These are phyloP conservation scores for Lophium mytilinum DNA, from an alignment of 495 filamentous ascomycete genomes.

Conservation along the genomic window DNA sequence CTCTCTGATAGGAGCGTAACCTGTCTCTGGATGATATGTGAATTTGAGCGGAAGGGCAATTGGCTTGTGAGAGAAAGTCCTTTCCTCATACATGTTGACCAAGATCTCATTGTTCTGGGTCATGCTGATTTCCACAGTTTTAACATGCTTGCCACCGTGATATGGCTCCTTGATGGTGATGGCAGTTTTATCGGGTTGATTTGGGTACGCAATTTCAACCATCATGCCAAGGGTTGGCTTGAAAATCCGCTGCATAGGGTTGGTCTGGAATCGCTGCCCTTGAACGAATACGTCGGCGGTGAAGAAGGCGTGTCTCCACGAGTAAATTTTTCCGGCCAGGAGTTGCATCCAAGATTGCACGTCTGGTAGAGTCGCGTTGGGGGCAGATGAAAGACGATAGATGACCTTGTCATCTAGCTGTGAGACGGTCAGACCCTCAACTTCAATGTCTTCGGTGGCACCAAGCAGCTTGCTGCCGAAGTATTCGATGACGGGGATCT, in stretches of 20 bases:
- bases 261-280: constrained; percentile 92
- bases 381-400: constrained; percentile 68
- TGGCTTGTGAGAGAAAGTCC: constrained; percentile 69
- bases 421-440: constrained; percentile 74
- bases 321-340: constrained; percentile 74
- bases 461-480: constrained; percentile 73
- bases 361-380: constrained; percentile 64
- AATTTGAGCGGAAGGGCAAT: constrained; percentile 76
- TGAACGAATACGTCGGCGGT: constrained; percentile 91
- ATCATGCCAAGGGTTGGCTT: constrained; percentile 76
- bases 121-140: constrained; percentile 77
- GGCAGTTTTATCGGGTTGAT: constrained; percentile 67
- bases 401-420: constrained; percentile 65
- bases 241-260: constrained; percentile 87
- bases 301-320: constrained; percentile 96
- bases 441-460: constrained; percentile 46
- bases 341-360: constrained; percentile 76
- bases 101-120: constrained; percentile 68
- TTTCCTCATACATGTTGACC: constrained; percentile 80
- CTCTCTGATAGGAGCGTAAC: constrained; percentile 90
- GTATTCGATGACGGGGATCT: constrained; percentile 83
- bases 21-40: constrained; percentile 85
- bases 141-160: constrained; percentile 58
- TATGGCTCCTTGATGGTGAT: constrained; percentile 69
- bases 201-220: constrained; percentile 75